Conservation (phyloP, 768 basidiomycete species). For the Lepiota brunneoincarnata region DNA sequence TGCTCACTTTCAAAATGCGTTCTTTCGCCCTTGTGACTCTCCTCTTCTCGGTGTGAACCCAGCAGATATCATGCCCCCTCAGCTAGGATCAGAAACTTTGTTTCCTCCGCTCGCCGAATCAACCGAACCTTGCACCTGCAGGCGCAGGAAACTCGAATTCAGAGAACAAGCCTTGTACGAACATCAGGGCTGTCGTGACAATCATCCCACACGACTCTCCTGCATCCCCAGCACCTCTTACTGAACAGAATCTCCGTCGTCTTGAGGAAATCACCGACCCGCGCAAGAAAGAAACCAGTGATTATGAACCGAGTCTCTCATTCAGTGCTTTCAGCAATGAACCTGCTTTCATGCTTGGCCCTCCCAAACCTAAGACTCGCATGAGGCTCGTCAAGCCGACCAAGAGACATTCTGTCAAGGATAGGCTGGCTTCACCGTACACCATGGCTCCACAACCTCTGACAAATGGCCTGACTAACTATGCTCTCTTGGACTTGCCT, state of each 20-base stretch:
- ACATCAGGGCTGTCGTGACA: not conserved
- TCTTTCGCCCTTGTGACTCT: slow-evolving; percentile 11
- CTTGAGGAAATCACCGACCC: not conserved
- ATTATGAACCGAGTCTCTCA: slow-evolving; percentile 25
- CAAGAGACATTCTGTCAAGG: slow-evolving; percentile 14
- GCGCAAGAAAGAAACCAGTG: slow-evolving; percentile 10
- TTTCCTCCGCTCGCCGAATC: not conserved
- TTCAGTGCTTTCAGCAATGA: slow-evolving; percentile 28
- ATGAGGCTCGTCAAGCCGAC: not conserved
- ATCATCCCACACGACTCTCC: not conserved
- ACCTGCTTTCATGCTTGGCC: slow-evolving; percentile 17
- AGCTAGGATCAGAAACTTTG: not conserved
- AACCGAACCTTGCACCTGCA: not conserved
- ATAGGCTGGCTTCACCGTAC: slow-evolving; percentile 14
- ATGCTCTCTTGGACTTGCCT: slow-evolving; percentile 11
- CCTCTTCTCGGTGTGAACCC: slow-evolving; percentile 27
- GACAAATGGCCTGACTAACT: slow-evolving; percentile 1
- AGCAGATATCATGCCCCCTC: slow-evolving; percentile 26
- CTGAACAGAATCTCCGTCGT: not conserved
- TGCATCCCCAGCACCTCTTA: not conserved
- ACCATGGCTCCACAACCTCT: slow-evolving; percentile 12
- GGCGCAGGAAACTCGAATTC: not conserved
- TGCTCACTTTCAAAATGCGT: slow-evolving; percentile 20
- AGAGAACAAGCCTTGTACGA: not conserved
- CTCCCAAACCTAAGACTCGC: slow-evolving; percentile 1